Percentiles rank a stretch among this genome's conserved stretches.
Evolutionary conservation across 441 rosid species (phyloP).

Genomic region (Erodium texanum): DNA sequence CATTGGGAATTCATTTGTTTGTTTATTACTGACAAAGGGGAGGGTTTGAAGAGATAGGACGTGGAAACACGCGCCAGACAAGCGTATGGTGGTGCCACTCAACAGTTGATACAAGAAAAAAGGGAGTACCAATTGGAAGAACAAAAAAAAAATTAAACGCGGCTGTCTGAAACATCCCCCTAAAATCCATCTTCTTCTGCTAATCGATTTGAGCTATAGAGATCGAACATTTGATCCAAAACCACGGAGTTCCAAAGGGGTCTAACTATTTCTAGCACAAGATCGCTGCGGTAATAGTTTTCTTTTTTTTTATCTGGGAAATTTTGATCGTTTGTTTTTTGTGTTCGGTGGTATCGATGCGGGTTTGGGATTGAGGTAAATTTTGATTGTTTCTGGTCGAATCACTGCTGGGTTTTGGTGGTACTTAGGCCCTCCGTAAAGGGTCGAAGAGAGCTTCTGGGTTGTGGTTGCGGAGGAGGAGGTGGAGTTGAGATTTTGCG

Average conservation of each 20-base stretch:
- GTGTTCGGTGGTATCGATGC: no score
- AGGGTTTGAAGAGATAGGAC: not conserved
- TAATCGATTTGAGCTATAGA: constrained; percentile 1
- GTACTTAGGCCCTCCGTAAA: not conserved
- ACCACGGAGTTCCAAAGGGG: not conserved
- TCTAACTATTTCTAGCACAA: not conserved
- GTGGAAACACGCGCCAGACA: not conserved
- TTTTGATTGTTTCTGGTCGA: constrained; percentile 1
- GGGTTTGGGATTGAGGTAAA: constrained; percentile 1
- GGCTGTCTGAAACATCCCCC: constrained; percentile 1
- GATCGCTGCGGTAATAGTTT: constrained; percentile 5
- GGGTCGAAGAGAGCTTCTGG: not conserved
- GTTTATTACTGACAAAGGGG: no score
- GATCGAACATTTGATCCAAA: constrained; percentile 3
- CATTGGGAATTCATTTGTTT: no score
- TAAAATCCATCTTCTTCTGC: not conserved
- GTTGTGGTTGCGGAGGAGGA: not conserved
- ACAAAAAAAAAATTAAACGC: not conserved
- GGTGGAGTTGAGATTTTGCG: not conserved
- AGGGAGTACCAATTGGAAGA: not conserved
- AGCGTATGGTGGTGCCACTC: not conserved
- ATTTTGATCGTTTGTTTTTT: not conserved
- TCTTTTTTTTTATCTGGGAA: not conserved
- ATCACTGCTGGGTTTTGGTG: not conserved
- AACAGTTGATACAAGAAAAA: not conserved